Base-by-base conservation (phyloP, 2,329 filamentous ascomycete genomes). In the Fusarium bulbicola region DNA sequence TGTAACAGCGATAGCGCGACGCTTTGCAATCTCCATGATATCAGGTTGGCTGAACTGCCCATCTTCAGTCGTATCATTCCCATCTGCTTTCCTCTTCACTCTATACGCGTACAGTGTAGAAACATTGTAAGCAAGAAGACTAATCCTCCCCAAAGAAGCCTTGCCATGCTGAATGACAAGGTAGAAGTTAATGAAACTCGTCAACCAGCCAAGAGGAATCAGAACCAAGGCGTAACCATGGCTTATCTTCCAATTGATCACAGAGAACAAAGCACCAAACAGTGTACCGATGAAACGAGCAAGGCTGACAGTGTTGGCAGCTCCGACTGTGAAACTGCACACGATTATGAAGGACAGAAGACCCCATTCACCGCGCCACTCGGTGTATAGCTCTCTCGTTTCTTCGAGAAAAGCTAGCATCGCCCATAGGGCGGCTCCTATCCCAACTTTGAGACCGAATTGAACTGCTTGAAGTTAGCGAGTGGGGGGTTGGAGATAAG, bases 301-400 rank as follows among this genome's bases (percentile, higher is more conserved):
- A 78, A 91, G 90, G 3, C 94, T 95, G 0, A 95, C 97, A 1
- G 95, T 97, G 80, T 98, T 99, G 21, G 95, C 94, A 9, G 95
- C 95, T n/a, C 96, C 96, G 14, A 98, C 95, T 0, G 95, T 99
- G 95, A 98, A 98, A 45, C 93, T 95, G 80, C 95, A 98, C n/a
- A 99, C 96, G 77, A 98, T 91, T 95, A 98, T 98, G 85, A 97
- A 98, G 0, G 95, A 97, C 36, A 99, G 81, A 2, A 99, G 86
- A 20, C 96, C 96, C 96, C 96, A 99, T 86, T 99, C 96, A 14
- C 95, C 95, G 76, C 95, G 88, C 94, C 95, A 98, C 73, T 93
- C 92, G 42, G 90, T 88, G 79, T 98, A 99, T 7, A 92, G 86
- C 0, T 93, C 92, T 62, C 95, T 87, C 1, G 95, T 97, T 8